A percentile compares a stretch with the other conserved stretches of the same genome.
phyloP scores from a whole-genome alignment of 345 rosid species.

The Anacardium occidentale region DNA sequence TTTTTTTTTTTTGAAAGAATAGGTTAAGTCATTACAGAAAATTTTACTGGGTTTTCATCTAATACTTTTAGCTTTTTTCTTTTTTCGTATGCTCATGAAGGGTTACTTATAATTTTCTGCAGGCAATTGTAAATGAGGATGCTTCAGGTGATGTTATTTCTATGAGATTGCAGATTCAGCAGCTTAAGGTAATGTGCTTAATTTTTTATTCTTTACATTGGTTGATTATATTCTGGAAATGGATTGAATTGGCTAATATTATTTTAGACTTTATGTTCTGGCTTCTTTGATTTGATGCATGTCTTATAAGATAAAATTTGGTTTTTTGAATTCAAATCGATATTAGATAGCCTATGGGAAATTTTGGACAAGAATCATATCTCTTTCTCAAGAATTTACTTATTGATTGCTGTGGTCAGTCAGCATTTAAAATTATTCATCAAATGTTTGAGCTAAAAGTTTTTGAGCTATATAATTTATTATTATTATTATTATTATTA shows the following conservation, averaged over 20 bases:
- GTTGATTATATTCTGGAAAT: neutral
- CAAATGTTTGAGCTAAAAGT: neutral
- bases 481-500: too few relatives aligned
- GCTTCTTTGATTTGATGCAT: neutral
- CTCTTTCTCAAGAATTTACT: neutral
- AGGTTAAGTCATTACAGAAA: neutral
- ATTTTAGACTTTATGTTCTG: neutral
- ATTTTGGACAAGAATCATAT: neutral
- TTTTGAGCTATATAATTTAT: neutral
- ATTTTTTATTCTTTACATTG: slow-evolving; percentile 1
- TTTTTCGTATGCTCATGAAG: slow-evolving; percentile 8
- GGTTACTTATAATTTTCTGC: slow-evolving; percentile 16
- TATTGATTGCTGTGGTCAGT: neutral
- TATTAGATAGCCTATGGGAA: neutral
- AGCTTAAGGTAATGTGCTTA: slow-evolving; percentile 62
- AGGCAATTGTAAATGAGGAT: slow-evolving; percentile 98
- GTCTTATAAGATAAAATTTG: neutral
- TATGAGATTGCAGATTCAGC: slow-evolving; percentile 93
- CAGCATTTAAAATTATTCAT: neutral
- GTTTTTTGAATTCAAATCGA: neutral
- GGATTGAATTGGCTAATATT: neutral
- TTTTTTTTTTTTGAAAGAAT: neutral
- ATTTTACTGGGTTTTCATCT: neutral
- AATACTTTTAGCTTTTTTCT: neutral
- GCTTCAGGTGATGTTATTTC: slow-evolving; percentile 94